These are phyloP conservation scores for Conringia planisiliqua DNA, from an alignment of 345 rosid species.

Conservation along the genomic window DNA sequence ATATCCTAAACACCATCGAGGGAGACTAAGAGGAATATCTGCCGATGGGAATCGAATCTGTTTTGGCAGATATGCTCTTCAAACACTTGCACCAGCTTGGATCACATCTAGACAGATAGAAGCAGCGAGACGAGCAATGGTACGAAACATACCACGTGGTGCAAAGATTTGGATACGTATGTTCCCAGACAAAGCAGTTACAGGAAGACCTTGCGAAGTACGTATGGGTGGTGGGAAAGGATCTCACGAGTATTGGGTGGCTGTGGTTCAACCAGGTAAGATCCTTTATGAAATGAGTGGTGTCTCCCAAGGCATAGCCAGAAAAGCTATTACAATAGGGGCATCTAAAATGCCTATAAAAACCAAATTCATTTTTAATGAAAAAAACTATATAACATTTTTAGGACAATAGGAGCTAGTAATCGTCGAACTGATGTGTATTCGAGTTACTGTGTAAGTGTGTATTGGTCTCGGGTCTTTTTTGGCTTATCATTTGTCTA, in stretches of 20 bases:
- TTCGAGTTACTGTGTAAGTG: background rate
- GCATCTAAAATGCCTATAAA: background rate
- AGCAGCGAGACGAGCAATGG: background rate
- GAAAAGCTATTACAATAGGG: background rate
- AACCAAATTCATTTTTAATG: background rate
- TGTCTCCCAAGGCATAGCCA: background rate
- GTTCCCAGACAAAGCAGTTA: background rate
- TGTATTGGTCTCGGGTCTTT: background rate
- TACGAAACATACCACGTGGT: background rate
- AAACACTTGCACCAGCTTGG: constrained; percentile 18
- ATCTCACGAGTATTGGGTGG: background rate
- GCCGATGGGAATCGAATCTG: background rate
- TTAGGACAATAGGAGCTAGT: background rate
- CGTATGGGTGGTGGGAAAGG: constrained; percentile 3
- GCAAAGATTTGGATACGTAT: background rate
- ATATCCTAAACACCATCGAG: background rate
- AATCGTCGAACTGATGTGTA: too few species aligned
- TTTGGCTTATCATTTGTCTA: background rate
- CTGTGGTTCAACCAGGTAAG: background rate
- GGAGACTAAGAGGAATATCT: constrained; percentile 25
- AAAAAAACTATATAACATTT: background rate
- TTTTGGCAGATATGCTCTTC: constrained; percentile 18
- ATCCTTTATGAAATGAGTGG: background rate
- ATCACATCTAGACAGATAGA: constrained; percentile 21
- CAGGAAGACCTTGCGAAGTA: background rate